A percentile compares a stretch with the other conserved stretches of the same genome.
These are phyloP conservation scores for Diaporthe eres DNA, from an alignment of 2,329 filamentous ascomycete species.

Conservation along the genomic window DNA sequence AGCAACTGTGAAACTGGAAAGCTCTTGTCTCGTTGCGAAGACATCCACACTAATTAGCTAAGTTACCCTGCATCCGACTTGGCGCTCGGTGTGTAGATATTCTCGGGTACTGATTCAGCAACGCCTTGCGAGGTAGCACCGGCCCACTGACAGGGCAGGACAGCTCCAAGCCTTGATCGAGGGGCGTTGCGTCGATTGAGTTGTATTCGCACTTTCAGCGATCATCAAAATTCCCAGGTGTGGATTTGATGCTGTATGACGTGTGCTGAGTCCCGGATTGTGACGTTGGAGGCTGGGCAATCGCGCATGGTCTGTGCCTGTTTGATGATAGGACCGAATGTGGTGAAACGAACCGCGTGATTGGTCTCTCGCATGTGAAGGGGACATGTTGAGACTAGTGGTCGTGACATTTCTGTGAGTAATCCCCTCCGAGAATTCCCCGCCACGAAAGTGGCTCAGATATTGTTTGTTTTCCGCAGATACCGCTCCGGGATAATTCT, in stretches of 20 bases:
- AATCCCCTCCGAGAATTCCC: conserved; percentile 2
- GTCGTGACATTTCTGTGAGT: not conserved
- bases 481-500: not conserved
- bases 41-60: not conserved
- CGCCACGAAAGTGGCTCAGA: not conserved
- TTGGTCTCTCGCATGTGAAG: not conserved
- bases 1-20: conserved; percentile 20
- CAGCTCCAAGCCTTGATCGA: not conserved
- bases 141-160: not conserved
- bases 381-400: not conserved
- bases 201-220: not conserved
- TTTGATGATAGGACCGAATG: not conserved
- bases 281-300: conserved; percentile 5
- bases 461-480: not conserved
- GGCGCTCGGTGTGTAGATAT: conserved; percentile 13
- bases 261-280: conserved; percentile 11
- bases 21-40: conserved; percentile 5
- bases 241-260: conserved; percentile 20
- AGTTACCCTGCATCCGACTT: conserved; percentile 9
- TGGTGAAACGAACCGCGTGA: not conserved
- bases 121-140: not conserved
- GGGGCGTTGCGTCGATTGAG: not conserved
- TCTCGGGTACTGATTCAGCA: conserved; percentile 12
- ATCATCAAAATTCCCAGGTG: not conserved
- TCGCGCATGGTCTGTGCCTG: conserved; percentile 12